These are phyloP conservation scores for Moesziomyces sp. DNA, from an alignment of 1,284 basidiomycete genomes.

Conservation along the genomic window DNA sequence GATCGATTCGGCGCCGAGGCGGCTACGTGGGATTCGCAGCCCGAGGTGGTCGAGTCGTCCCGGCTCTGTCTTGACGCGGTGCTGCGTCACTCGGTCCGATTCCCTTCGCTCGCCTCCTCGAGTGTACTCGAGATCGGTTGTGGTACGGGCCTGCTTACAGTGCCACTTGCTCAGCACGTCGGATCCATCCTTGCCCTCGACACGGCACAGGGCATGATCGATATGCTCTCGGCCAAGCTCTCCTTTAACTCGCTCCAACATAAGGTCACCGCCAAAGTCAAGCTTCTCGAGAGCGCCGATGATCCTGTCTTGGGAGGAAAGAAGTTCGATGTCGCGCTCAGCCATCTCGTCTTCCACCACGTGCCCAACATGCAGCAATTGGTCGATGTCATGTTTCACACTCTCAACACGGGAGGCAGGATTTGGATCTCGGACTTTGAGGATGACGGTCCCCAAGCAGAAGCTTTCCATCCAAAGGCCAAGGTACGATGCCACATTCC, in stretches of 20 bases:
- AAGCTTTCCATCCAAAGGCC: conserved; percentile 44
- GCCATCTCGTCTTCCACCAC: conserved; percentile 51
- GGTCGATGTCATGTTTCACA: conserved; percentile 27
- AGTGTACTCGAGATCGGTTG: conserved; percentile 42
- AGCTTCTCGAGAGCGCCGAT: conserved; percentile 36
- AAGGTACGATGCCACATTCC: conserved; percentile 15
- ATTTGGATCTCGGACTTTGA: conserved; percentile 46
- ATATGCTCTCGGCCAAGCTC: conserved; percentile 38
- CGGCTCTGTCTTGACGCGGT: conserved; percentile 27
- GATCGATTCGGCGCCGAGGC: conserved; percentile 45
- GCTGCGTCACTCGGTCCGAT: conserved; percentile 5
- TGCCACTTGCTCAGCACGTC: conserved; percentile 31
- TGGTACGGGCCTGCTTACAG: conserved; percentile 39
- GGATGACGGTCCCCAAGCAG: conserved; percentile 27
- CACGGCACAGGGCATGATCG: conserved; percentile 40
- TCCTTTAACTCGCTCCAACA: neutral
- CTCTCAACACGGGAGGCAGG: conserved; percentile 13
- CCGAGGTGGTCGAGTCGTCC: conserved; percentile 38
- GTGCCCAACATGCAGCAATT: conserved; percentile 33
- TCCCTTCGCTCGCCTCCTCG: conserved; percentile 10
- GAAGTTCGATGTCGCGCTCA: conserved; percentile 31
- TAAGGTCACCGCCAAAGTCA: conserved; percentile 25
- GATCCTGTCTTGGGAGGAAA: conserved; percentile 23
- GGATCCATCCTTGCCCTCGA: conserved; percentile 24
- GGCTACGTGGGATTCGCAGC: conserved; percentile 39